Percentiles rank a stretch among this genome's conserved stretches.
Evolutionary conservation across 495 filamentous ascomycete genomes (phyloP).

Genomic region (Penicillium taxi): DNA sequence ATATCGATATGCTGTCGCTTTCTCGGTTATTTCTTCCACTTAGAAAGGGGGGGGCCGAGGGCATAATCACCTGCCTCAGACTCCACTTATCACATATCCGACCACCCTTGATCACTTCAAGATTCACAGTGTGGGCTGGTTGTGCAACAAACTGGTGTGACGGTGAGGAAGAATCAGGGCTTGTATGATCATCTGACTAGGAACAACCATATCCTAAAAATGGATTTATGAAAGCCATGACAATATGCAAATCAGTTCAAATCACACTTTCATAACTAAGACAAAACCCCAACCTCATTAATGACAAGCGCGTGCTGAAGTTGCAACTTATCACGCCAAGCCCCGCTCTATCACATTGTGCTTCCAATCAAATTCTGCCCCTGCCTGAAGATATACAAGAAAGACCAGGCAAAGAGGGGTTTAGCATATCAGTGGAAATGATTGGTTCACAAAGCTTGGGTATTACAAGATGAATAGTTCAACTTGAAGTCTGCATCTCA

Average conservation of each 20-base stretch:
- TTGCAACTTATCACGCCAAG: conserved; percentile 27
- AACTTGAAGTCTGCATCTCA: too few species aligned
- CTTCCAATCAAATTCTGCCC: conserved; percentile 17
- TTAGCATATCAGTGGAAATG: background rate
- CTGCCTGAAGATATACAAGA: conserved; percentile 11
- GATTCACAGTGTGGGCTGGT: too few species aligned
- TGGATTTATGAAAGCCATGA: background rate
- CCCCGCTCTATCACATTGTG: conserved; percentile 19
- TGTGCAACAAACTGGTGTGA: too few species aligned
- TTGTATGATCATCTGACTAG: conserved; percentile 14
- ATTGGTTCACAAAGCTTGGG: conserved; percentile 16
- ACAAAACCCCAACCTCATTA: conserved; percentile 9
- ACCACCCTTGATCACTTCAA: too few species aligned
- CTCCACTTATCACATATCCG: too few species aligned
- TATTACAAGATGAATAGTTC: too few species aligned
- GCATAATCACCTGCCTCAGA: too few species aligned
- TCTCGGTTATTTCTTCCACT: too few species aligned
- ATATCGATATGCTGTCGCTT: too few species aligned
- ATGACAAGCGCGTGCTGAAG: conserved; percentile 15
- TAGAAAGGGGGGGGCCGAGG: too few species aligned
- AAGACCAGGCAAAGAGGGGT: too few species aligned
- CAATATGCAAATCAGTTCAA: background rate
- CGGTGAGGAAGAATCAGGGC: conserved; percentile 5
- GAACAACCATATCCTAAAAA: too few species aligned
- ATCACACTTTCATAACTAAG: background rate